Percentiles rank a stretch among this genome's conserved stretches.
These are phyloP conservation scores for Xylaria bambusicola DNA, from an alignment of 495 filamentous ascomycete species.

Conservation along the genomic window DNA sequence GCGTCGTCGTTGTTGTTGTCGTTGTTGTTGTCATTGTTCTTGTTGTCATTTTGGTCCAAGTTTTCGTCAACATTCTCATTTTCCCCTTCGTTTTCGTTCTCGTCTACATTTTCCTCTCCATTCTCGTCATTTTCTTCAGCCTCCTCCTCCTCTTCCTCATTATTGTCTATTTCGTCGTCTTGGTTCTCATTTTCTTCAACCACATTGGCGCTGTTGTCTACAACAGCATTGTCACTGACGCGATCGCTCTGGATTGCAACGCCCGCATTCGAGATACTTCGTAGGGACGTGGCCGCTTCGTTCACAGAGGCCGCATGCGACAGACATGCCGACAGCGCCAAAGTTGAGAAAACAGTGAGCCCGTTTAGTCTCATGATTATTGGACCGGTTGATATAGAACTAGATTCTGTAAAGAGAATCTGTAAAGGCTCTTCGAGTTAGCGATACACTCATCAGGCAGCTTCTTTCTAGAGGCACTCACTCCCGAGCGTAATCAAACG, in stretches of 20 bases:
- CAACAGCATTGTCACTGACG: conserved; percentile 23
- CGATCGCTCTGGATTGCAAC: not conserved
- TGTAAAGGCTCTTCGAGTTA: conserved; percentile 14
- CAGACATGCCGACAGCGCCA: conserved; percentile 31
- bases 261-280: not conserved
- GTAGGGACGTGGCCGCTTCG: conserved; percentile 1
- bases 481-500: conserved; percentile 28
- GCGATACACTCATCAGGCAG: not conserved
- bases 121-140: too few species aligned
- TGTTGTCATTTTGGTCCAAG: conserved; percentile 12
- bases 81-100: too few species aligned
- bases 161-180: conserved; percentile 5
- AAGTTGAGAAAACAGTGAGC: conserved; percentile 25
- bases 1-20: conserved; percentile 3
- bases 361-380: conserved; percentile 29
- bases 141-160: not conserved
- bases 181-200: conserved; percentile 17
- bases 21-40: conserved; percentile 17
- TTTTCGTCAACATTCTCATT: too few species aligned
- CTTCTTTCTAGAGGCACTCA: conserved; percentile 5
- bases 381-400: not conserved
- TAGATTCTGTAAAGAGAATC: conserved; percentile 17
- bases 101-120: too few species aligned
- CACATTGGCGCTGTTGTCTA: conserved; percentile 20
- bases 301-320: conserved; percentile 22